These are phyloP conservation scores for Boletellus dicymbophilus DNA, from an alignment of 1,284 basidiomycete genomes.

Conservation along the genomic window DNA sequence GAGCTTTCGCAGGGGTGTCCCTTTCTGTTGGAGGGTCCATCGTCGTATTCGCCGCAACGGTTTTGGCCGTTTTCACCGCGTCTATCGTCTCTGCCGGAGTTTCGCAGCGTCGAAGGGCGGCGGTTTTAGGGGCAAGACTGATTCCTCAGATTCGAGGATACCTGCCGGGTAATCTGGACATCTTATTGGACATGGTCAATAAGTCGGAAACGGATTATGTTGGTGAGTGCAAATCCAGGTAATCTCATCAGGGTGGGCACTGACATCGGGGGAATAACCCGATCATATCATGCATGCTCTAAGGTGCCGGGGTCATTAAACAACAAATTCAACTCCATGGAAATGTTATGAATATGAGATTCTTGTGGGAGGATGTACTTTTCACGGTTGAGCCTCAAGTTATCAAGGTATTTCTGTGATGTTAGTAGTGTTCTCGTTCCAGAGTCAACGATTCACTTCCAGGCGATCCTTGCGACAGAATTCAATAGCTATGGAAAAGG, in stretches of 20 bases:
- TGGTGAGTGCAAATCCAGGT: slow-evolving; percentile 14
- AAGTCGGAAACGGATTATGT: slow-evolving; percentile 26
- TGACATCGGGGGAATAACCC: slow-evolving; percentile 3
- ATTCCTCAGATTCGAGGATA: slow-evolving; percentile 21
- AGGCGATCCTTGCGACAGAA: slow-evolving; percentile 43
- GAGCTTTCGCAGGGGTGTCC: slow-evolving; percentile 1
- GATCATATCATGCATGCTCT: no score
- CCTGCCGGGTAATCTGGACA: slow-evolving; percentile 29
- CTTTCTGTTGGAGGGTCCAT: slow-evolving; percentile 10
- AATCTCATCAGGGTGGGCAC: neutral
- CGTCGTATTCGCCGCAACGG: slow-evolving; percentile 2
- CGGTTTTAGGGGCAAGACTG: slow-evolving; percentile 19
- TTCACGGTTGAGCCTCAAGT: slow-evolving; percentile 36
- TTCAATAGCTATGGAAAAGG: slow-evolving; percentile 47
- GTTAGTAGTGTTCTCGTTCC: neutral
- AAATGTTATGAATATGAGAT: slow-evolving; percentile 25
- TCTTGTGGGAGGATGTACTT: slow-evolving; percentile 37
- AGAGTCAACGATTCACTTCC: neutral
- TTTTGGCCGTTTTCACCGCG: slow-evolving; percentile 1
- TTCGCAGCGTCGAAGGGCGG: slow-evolving; percentile 20
- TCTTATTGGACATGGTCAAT: slow-evolving; percentile 12
- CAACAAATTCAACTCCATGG: slow-evolving; percentile 21
- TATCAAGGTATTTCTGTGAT: slow-evolving; percentile 17
- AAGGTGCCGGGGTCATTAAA: no score
- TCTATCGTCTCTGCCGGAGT: slow-evolving; percentile 6